Conservation (phyloP, 352 stramenopile genomes). For the Phytopythium delawarense region DNA sequence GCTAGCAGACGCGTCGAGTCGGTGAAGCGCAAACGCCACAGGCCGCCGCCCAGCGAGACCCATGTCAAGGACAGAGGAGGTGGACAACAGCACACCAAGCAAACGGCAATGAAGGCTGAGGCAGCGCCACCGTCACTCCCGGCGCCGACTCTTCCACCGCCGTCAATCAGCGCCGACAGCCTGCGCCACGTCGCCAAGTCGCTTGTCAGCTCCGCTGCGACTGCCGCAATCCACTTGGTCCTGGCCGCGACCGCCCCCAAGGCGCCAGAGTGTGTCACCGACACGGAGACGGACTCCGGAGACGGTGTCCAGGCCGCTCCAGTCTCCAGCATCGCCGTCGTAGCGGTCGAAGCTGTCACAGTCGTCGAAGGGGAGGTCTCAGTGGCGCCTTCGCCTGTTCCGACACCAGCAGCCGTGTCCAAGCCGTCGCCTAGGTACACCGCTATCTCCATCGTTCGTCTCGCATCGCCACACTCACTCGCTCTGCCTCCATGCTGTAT, state of each 20-base stretch:
- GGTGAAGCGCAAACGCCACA: background rate
- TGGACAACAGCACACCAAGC: background rate
- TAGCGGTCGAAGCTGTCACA: background rate
- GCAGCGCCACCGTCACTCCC: background rate
- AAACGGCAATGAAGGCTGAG: background rate
- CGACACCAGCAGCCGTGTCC: background rate
- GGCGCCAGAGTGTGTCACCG: background rate
- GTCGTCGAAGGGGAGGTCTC: background rate
- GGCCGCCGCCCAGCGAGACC: background rate
- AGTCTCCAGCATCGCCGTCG: background rate
- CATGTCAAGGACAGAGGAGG: too few species aligned
- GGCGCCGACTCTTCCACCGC: background rate
- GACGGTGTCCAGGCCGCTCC: background rate
- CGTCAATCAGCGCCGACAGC: background rate
- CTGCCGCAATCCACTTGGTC: background rate
- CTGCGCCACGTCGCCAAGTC: background rate
- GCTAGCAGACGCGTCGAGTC: background rate
- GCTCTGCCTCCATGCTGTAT: background rate
- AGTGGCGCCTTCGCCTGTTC: background rate
- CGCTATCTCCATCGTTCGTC: background rate
- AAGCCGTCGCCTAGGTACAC: background rate
- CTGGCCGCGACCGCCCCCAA: background rate
- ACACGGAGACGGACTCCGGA: background rate
- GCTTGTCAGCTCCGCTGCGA: background rate
- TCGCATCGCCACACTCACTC: background rate